Base-by-base conservation (phyloP, 1,284 basidiomycete genomes). In the Cystobasidium slooffiae region DNA sequence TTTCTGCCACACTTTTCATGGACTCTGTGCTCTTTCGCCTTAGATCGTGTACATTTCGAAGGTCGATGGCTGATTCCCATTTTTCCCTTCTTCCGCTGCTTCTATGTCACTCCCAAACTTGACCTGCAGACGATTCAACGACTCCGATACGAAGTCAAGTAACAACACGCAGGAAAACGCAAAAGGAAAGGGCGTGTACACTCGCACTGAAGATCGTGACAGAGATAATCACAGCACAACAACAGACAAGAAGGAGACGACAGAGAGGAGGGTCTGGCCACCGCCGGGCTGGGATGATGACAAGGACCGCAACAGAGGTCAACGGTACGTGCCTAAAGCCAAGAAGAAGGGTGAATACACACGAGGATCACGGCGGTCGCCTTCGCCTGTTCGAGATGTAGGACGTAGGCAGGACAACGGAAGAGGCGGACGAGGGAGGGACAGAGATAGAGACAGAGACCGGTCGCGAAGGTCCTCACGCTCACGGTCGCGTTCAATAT, bases 131-230 rank as follows among this genome's bases (percentile, higher is more conserved):
- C 56, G 56, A 9, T 41, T 20, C 22, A 3, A 43, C 1, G 47
- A 52, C 37, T 5, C 20, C 8, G 58, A 58, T n/a, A 43, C 46
- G 1, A 22, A 12, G 52, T 16, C n/a, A 1, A 55, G 20, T 31
- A 43, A 14, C 18, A 8, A 43, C 18, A 9, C 49, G 18, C 22
- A 18, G 18, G 9, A 18, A 22, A 73, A 44, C 22, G 9, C 37
- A n/a, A 65, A 73, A 43, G 70, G 44, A 37, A 65, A 73, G 41
- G 70, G 70, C 37, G 56, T 62, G 20, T 70, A 70, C 22, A 39
- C 37, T 10, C 55, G 68, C 39, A 37, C 39, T 18, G 49, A 37
- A 55, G 68, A 61, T 58, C 41, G 53, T 20, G 24, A 22, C 12
- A 31, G 46, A 53, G 70, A 73, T 52, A 16, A 1, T 22, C 24